Base-by-base conservation (phyloP, 345 rosid genomes). In the Zanthoxylum bungeanum region DNA sequence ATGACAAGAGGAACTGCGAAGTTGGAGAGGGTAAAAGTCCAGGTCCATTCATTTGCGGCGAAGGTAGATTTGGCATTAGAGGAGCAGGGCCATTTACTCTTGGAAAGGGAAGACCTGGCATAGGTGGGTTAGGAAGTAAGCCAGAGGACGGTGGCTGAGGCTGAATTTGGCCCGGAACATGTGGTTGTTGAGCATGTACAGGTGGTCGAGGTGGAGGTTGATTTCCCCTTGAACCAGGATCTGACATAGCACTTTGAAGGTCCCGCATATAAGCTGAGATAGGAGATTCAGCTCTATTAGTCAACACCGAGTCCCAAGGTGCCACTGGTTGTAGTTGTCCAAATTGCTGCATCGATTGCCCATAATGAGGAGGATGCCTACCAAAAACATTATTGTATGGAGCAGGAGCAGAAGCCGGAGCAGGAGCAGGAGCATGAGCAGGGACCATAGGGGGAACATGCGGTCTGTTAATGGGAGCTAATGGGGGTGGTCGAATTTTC, bases 261-360 rank as follows among this genome's bases (percentile, higher is more conserved):
- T 91, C 92, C 7, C 96, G 90, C 94, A 91, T 83, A 66, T 88
- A 93, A 64, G 84, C 89, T 36, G 97, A 89, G 76, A 91, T 74
- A 0, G 97, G 96, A 77, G 94, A 91, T 57, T 89, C 96, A n/a
- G 87, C 89, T 11, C 84, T 78, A 78, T 80, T 86, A 19, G 80
- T 57, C 91, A 85, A 82, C 70, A 30, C 75, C 42, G 79, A 72
- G 40, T 90, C 89, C 64, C 84, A 84, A 25, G 81, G 82, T 30
- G 68, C 53, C 34, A 34, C 17, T 11, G 73, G 75, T 2, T 78
- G 93, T 78, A 72, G 81, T 24, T 80, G 90, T 72, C 84, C 87
- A 68, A 46, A 80, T 22, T 79, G 88, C 36, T 62, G 49, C 81
- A 68, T 56, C 9, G 63, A 21, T 37, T 55, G 72, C 5, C 72